These are phyloP conservation scores for Pleurotus sapidus DNA, from an alignment of 768 basidiomycete genomes.

Conservation along the genomic window DNA sequence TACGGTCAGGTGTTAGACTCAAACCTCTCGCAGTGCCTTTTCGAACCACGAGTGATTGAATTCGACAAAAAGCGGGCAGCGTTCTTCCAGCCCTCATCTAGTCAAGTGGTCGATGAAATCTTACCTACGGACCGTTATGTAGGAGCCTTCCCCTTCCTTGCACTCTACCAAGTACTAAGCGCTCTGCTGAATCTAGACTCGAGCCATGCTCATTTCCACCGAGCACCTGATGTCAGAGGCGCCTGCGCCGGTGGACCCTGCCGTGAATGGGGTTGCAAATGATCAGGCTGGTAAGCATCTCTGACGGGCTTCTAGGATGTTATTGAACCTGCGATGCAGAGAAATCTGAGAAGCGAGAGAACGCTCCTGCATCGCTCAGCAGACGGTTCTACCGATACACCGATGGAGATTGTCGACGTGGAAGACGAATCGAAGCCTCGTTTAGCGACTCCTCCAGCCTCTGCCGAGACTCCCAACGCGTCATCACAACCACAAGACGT, in stretches of 20 bases:
- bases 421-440: conserved; percentile 40
- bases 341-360: conserved; percentile 23
- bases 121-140: conserved; percentile 48
- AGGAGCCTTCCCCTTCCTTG: conserved; percentile 16
- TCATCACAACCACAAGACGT: conserved; percentile 16
- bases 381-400: conserved; percentile 25
- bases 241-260: conserved; percentile 19
- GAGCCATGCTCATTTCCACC: conserved; percentile 90
- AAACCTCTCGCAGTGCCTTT: conserved; percentile 64
- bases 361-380: conserved; percentile 10
- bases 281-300: neutral
- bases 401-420: conserved; percentile 47
- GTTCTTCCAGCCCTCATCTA: conserved; percentile 42
- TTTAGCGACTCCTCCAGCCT: conserved; percentile 20
- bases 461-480: conserved; percentile 15
- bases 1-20: neutral
- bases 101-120: conserved; percentile 67
- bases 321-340: neutral
- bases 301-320: neutral
- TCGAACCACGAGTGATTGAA: conserved; percentile 91
- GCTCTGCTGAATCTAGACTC: conserved; percentile 49
- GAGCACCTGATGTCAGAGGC: conserved; percentile 62
- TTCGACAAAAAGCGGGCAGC: conserved; percentile 73
- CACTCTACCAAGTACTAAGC: too few species aligned
- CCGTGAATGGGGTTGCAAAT: conserved; percentile 14